Percentiles rank a stretch among this genome's conserved stretches.
Conservation (phyloP, 1,284 basidiomycete species). For the Irpex sp. region DNA sequence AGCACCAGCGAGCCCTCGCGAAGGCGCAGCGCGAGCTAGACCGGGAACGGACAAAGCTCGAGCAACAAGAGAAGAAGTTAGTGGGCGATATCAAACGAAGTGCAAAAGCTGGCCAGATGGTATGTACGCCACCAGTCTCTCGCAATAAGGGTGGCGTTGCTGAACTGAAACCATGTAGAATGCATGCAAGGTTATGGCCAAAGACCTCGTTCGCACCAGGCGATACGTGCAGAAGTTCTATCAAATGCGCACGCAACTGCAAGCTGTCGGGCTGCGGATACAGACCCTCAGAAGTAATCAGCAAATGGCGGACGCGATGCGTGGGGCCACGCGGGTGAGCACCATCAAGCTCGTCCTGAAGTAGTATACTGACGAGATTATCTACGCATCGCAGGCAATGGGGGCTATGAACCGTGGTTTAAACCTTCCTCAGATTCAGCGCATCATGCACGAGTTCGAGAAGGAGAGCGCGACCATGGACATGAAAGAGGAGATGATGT, state of each 20-base stretch:
- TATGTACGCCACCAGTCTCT: constrained; percentile 31
- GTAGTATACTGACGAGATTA: constrained; percentile 10
- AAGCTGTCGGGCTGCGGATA: constrained; percentile 93
- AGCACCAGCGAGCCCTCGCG: constrained; percentile 92
- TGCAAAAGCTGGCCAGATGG: constrained; percentile 94
- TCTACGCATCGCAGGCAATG: constrained; percentile 70
- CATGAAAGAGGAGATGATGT: constrained; percentile 99
- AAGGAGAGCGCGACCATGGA: constrained; percentile 97
- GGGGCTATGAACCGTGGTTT: constrained; percentile 95
- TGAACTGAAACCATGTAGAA: constrained; percentile 46
- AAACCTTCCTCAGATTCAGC: constrained; percentile 92
- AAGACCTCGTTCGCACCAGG: constrained; percentile 94
- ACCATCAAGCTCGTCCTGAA: constrained; percentile 1
- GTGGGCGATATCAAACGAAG: constrained; percentile 94
- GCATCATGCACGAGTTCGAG: constrained; percentile 98
- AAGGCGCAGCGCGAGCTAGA: constrained; percentile 97
- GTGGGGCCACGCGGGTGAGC: constrained; percentile 89
- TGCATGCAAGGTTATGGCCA: constrained; percentile 98
- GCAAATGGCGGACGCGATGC: constrained; percentile 99
- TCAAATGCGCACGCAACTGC: constrained; percentile 97
- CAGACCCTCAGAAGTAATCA: constrained; percentile 96
- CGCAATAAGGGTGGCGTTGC: constrained; percentile 2
- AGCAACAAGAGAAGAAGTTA: constrained; percentile 93
- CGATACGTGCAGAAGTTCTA: constrained; percentile 98
- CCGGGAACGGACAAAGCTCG: constrained; percentile 90